A percentile compares a stretch with the other conserved stretches of the same genome.
phyloP scores from a whole-genome alignment of 306 rosid species.

The Hippophae rhamnoides region DNA sequence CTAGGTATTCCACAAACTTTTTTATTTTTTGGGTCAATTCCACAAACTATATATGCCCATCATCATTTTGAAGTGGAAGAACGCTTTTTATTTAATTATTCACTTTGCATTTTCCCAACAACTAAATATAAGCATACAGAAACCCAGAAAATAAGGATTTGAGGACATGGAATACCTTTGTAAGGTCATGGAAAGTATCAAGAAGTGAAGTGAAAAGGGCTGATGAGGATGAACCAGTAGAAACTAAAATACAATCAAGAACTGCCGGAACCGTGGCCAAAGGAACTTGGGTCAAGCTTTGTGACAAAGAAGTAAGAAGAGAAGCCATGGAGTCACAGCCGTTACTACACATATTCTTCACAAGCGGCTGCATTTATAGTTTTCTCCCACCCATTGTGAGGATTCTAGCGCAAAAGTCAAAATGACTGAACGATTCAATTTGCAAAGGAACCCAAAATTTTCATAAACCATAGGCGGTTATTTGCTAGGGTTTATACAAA shows the following conservation, averaged over 20 bases:
- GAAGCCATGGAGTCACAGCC: conserved; percentile 32
- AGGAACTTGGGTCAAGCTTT: conserved; percentile 56
- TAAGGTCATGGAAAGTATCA: conserved; percentile 33
- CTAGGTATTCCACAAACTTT: not conserved
- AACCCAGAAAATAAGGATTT: not conserved
- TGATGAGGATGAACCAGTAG: conserved; percentile 52
- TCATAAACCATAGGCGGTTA: too few species aligned
- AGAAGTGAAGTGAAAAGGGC: conserved; percentile 54
- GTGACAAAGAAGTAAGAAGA: conserved; percentile 37
- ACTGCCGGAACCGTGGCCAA: conserved; percentile 57
- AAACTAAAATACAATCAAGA: conserved; percentile 59
- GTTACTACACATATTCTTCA: conserved; percentile 23
- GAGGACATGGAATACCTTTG: conserved; percentile 32
- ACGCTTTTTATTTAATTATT: not conserved
- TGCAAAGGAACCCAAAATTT: too few species aligned
- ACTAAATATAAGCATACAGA: conserved; percentile 1
- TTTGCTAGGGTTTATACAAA: too few species aligned
- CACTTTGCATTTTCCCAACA: conserved; percentile 5
- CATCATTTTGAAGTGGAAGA: not conserved
- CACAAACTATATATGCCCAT: not conserved
- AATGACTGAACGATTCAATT: too few species aligned
- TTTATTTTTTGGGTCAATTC: too few species aligned
- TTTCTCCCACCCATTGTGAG: not conserved
- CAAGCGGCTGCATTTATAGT: not conserved
- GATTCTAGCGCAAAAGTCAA: not conserved